A percentile compares a stretch with the other conserved stretches of the same genome.
These are phyloP conservation scores for Dovyalis caffra DNA, from an alignment of 345 rosid genomes.

Conservation along the genomic window DNA sequence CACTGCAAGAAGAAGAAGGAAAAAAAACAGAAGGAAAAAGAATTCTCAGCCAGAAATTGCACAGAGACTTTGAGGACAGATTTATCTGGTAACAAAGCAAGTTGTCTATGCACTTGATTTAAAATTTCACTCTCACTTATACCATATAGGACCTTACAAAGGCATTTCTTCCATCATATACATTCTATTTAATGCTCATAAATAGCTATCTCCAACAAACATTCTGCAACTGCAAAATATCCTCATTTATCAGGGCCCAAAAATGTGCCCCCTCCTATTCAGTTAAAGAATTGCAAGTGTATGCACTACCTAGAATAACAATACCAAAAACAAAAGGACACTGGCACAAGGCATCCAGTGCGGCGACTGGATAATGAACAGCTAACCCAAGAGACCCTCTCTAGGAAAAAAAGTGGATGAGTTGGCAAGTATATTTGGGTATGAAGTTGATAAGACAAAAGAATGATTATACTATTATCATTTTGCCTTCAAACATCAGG, in stretches of 20 bases:
- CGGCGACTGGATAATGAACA: neutral
- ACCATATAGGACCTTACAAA: neutral
- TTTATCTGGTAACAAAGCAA: neutral
- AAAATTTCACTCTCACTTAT: neutral
- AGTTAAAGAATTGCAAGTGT: neutral
- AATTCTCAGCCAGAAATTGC: neutral
- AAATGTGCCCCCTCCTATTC: neutral
- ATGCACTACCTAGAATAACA: neutral
- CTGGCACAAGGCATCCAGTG: neutral
- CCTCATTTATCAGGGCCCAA: neutral
- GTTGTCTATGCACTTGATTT: neutral
- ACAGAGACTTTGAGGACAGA: neutral
- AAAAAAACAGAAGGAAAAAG: neutral
- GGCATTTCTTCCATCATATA: neutral
- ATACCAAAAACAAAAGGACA: no score
- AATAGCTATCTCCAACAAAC: neutral
- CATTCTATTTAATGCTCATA: no score
- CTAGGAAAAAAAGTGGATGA: no score
- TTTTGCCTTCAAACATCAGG: neutral
- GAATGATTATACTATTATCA: neutral
- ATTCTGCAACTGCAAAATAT: neutral
- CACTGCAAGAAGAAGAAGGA: no score
- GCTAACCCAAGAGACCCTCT: neutral
- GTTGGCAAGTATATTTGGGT: neutral
- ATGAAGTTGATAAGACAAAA: neutral